Evolutionary conservation across 1,284 basidiomycete genomes (phyloP).

Genomic region (Tausonia pullulans): DNA sequence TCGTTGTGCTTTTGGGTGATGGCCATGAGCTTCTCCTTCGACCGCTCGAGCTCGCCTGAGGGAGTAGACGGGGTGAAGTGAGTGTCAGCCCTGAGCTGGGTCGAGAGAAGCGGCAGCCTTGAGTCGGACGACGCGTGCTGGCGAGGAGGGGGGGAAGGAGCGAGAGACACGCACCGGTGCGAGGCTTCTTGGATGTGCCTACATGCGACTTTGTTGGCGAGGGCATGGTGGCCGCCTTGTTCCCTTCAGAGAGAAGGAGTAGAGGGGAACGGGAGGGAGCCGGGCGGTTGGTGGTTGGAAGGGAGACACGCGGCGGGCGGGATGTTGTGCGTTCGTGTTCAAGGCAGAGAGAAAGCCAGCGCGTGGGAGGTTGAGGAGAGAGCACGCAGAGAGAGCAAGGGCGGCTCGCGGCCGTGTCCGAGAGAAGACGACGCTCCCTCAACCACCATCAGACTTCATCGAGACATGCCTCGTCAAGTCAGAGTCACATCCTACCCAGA

Average conservation of each 20-base stretch:
- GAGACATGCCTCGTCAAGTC: no score
- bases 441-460: no score
- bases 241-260: background rate
- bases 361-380: no score
- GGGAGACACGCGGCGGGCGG: background rate
- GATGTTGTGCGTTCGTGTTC: no score
- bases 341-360: no score
- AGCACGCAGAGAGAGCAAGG: no score
- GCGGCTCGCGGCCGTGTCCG: no score
- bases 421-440: no score
- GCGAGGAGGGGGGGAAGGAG: background rate
- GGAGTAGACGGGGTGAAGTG: background rate
- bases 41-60: conserved; percentile 4
- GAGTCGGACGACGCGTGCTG: background rate
- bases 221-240: background rate
- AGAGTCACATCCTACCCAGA: no score
- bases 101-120: background rate
- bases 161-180: background rate
- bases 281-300: background rate
- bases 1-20: conserved; percentile 14
- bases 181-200: background rate
- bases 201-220: background rate
- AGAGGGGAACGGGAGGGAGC: background rate
- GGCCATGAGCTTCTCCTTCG: background rate
- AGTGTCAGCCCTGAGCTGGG: background rate